Conservation (phyloP, 139 green algal species). For the Coccomyxa sp. region DNA sequence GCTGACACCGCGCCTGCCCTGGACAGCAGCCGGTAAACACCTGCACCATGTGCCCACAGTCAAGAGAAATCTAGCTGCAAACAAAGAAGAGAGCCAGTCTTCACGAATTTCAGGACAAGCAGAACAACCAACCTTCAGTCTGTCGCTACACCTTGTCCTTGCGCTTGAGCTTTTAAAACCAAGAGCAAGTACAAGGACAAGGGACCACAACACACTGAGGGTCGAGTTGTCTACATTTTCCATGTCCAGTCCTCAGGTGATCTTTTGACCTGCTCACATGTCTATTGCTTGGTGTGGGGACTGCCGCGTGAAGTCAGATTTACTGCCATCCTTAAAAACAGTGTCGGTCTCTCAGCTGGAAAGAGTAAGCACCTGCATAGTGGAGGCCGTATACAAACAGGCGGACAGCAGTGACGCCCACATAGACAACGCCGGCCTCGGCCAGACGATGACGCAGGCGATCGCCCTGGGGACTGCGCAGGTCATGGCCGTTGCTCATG, state of each 20-base stretch:
- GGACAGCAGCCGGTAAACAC: slow-evolving; percentile 7
- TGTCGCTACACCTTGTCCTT: not conserved
- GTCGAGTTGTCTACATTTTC: not conserved
- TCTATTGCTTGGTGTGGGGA: not conserved
- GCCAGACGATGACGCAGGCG: not conserved
- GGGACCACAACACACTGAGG: not conserved
- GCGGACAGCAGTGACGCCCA: slow-evolving; percentile 5
- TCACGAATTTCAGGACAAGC: not conserved
- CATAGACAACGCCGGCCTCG: slow-evolving; percentile 7
- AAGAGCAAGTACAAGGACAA: not conserved
- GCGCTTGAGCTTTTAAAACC: not conserved
- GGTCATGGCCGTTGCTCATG: not conserved
- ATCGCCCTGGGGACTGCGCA: not conserved
- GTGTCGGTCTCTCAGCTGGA: not conserved
- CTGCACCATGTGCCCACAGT: not conserved
- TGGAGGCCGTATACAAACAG: slow-evolving; percentile 14
- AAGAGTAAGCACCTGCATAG: slow-evolving; percentile 1
- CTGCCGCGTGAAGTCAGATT: not conserved
- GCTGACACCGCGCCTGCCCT: slow-evolving; percentile 13
- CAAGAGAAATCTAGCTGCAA: not conserved
- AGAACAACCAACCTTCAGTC: not conserved
- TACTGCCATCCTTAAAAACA: not conserved
- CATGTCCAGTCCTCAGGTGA: too few relatives aligned
- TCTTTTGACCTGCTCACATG: too few relatives aligned
- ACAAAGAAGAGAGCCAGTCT: not conserved